phyloP scores from a whole-genome alignment of 495 filamentous ascomycete genomes.

The Rhypophila decipiens region DNA sequence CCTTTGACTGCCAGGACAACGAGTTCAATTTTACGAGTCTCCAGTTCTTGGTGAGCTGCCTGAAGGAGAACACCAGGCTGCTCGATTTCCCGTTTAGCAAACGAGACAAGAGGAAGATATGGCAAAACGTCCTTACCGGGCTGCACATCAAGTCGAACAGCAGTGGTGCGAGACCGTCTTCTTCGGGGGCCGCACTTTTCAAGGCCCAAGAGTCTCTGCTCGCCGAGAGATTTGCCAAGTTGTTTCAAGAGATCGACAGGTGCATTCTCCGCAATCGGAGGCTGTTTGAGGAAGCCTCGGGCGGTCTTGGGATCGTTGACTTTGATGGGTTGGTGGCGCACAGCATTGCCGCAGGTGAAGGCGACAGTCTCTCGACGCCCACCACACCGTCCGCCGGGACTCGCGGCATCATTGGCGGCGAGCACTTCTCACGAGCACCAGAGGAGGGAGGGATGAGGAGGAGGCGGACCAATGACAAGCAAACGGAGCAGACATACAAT shows the following conservation, averaged over 20 bases:
- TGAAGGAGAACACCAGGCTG: constrained; percentile 19
- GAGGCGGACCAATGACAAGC: background rate
- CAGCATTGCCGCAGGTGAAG: background rate
- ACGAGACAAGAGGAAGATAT: constrained; percentile 16
- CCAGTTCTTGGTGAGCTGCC: constrained; percentile 22
- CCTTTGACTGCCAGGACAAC: constrained; percentile 38
- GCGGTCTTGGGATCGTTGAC: constrained; percentile 10
- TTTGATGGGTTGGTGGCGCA: constrained; percentile 10
- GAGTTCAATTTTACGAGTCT: constrained; percentile 33
- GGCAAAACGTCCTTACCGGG: constrained; percentile 16
- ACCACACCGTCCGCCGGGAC: background rate
- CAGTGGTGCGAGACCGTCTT: background rate
- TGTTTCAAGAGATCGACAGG: constrained; percentile 14
- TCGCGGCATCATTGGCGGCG: too few relatives aligned
- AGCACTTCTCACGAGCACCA: background rate
- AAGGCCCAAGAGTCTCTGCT: constrained; percentile 11
- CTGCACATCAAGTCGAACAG: constrained; percentile 6
- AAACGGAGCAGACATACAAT: background rate
- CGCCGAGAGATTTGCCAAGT: constrained; percentile 1
- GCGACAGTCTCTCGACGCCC: background rate
- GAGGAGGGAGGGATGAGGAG: background rate
- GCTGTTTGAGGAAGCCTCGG: constrained; percentile 12
- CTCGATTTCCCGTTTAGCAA: constrained; percentile 20
- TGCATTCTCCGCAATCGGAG: constrained; percentile 16
- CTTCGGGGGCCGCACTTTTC: background rate